phyloP scores from a whole-genome alignment of 1,284 basidiomycete genomes.

The Cutaneotrichosporon arboriforme region DNA sequence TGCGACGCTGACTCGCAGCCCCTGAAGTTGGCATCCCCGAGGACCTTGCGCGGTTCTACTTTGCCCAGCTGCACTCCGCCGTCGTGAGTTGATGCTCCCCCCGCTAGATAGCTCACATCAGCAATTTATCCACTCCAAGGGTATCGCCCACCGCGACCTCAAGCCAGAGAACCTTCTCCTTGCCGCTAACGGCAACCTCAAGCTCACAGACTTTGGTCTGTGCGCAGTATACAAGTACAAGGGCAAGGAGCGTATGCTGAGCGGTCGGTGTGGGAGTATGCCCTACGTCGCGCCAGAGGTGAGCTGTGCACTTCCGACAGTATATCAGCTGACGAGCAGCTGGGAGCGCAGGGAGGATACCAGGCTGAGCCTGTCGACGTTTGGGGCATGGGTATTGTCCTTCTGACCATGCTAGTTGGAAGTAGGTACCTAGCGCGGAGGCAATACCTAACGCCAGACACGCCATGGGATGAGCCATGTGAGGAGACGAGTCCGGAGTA shows the following conservation, averaged over 20 bases:
- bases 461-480: conserved; percentile 96
- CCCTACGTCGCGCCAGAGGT: conserved; percentile 96
- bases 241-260: conserved; percentile 70
- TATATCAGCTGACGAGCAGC: conserved; percentile 25
- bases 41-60: conserved; percentile 86
- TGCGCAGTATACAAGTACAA: conserved; percentile 88
- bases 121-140: conserved; percentile 79
- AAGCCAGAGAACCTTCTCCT: conserved; percentile 93
- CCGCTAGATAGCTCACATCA: conserved; percentile 48
- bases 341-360: conserved; percentile 55
- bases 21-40: conserved; percentile 84
- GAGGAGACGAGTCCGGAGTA: conserved; percentile 67
- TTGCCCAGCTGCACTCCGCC: conserved; percentile 78
- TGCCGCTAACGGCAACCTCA: conserved; percentile 67
- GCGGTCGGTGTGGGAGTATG: conserved; percentile 82
- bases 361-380: conserved; percentile 88
- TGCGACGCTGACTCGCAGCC: conserved; percentile 48
- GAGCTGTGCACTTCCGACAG: conserved; percentile 16
- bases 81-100: conserved; percentile 52
- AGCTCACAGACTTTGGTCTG: conserved; percentile 93
- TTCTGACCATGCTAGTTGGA: conserved; percentile 85
- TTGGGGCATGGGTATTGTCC: conserved; percentile 94
- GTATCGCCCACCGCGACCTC: conserved; percentile 91
- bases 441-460: conserved; percentile 58
- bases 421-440: conserved; percentile 56